These are phyloP conservation scores for Clonostachys sp. DNA, from an alignment of 2,329 filamentous ascomycete genomes.

Conservation along the genomic window DNA sequence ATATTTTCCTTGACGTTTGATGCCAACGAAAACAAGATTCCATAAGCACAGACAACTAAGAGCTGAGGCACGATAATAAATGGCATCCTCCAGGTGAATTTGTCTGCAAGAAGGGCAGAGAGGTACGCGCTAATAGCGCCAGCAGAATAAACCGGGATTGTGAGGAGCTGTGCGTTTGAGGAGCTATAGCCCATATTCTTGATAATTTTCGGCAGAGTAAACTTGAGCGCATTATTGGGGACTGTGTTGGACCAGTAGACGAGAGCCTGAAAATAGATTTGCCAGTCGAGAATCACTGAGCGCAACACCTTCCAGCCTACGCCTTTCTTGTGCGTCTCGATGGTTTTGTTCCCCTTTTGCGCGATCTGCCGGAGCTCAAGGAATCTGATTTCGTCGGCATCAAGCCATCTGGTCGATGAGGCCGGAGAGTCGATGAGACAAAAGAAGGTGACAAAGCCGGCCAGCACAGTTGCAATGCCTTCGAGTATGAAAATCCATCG, in stretches of 20 bases:
- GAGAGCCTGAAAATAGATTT: no score
- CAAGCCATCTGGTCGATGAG: background rate
- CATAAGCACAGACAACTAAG: constrained; percentile 59
- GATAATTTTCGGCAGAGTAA: constrained; percentile 14
- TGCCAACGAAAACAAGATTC: constrained; percentile 52
- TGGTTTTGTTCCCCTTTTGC: no score
- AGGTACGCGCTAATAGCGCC: constrained; percentile 59
- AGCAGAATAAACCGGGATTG: constrained; percentile 53
- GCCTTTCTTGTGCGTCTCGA: no score
- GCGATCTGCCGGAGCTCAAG: constrained; percentile 6
- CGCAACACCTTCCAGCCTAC: no score
- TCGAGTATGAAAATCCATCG: constrained; percentile 16
- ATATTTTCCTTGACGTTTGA: constrained; percentile 35
- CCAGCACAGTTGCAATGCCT: constrained; percentile 18
- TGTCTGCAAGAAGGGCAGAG: constrained; percentile 63
- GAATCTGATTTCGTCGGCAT: constrained; percentile 1
- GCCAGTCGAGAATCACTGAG: no score
- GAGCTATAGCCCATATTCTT: constrained; percentile 16
- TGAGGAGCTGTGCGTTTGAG: constrained; percentile 30
- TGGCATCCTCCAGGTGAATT: constrained; percentile 57
- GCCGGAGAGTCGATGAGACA: constrained; percentile 28
- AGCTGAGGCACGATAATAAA: constrained; percentile 60
- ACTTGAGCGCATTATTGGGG: constrained; percentile 6
- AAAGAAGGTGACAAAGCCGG: constrained; percentile 39
- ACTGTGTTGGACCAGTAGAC: no score